Evolutionary conservation across 164 flowering plant species (phyloP).

Genomic region (Kingdonia uniflora): DNA sequence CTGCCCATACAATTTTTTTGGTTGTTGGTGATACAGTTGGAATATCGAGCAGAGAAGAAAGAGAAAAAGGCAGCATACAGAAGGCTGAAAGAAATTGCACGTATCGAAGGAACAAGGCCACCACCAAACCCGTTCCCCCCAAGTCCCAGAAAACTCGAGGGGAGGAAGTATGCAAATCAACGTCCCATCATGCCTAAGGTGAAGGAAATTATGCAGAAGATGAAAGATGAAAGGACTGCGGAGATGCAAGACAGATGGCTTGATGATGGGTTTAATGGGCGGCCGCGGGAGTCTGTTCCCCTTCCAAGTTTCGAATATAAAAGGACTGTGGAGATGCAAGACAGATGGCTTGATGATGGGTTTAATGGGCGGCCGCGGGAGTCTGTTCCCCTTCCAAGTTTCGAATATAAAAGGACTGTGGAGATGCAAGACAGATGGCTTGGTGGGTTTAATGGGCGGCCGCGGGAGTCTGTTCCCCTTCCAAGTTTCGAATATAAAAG

Average conservation of each 20-base stretch:
- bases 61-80: slow-evolving; percentile 64
- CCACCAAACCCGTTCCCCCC: slow-evolving; percentile 91
- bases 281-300: neutral
- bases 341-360: too few relatives aligned
- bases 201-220: slow-evolving; percentile 27
- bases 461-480: too few relatives aligned
- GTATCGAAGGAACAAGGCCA: slow-evolving; percentile 58
- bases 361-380: too few relatives aligned
- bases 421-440: too few relatives aligned
- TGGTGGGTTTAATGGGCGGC: too few relatives aligned
- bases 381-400: too few relatives aligned
- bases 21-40: slow-evolving; percentile 40
- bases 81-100: slow-evolving; percentile 63
- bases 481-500: too few relatives aligned
- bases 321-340: too few relatives aligned
- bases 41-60: slow-evolving; percentile 70
- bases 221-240: slow-evolving; percentile 38
- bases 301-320: too few relatives aligned
- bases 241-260: slow-evolving; percentile 28
- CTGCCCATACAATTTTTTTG: neutral
- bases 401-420: too few relatives aligned
- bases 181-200: slow-evolving; percentile 46
- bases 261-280: slow-evolving; percentile 1
- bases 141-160: slow-evolving; percentile 72
- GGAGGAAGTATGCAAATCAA: slow-evolving; percentile 46